These are phyloP conservation scores for Pleurotus sapidus DNA, from an alignment of 768 basidiomycete genomes.

Conservation along the genomic window DNA sequence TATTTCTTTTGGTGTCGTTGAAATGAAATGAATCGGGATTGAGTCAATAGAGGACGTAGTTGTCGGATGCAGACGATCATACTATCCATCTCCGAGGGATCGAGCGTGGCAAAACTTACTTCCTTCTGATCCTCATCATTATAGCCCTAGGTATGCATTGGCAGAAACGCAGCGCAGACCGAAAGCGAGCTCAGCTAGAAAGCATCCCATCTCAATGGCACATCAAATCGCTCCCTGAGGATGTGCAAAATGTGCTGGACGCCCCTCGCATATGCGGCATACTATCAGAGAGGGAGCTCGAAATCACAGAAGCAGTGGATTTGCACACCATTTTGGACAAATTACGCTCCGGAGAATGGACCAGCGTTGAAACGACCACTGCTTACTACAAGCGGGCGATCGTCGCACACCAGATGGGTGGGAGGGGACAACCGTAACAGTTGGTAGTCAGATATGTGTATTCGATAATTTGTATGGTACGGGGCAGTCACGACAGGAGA, in stretches of 20 bases:
- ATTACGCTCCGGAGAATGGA: slow-evolving; percentile 53
- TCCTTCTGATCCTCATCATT: no score
- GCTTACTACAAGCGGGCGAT: slow-evolving; percentile 79
- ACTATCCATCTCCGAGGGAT: no score
- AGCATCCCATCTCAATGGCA: slow-evolving; percentile 68
- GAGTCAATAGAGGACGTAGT: no score
- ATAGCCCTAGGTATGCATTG: slow-evolving; percentile 26
- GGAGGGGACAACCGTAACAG: no score
- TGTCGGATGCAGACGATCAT: no score
- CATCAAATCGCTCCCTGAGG: slow-evolving; percentile 42
- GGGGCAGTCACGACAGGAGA: no score
- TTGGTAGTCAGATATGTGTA: no score
- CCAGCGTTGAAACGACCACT: slow-evolving; percentile 63
- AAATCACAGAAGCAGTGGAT: slow-evolving; percentile 38
- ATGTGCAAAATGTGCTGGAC: slow-evolving; percentile 47
- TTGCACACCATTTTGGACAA: slow-evolving; percentile 47
- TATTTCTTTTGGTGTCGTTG: no score
- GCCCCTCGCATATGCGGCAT: slow-evolving; percentile 57
- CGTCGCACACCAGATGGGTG: slow-evolving; percentile 77
- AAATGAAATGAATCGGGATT: no score
- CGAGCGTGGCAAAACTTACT: no score
- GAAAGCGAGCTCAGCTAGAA: slow-evolving; percentile 48
- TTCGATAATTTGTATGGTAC: no score
- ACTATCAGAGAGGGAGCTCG: slow-evolving; percentile 48
- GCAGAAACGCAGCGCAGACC: slow-evolving; percentile 52